A percentile compares a stretch with the other conserved stretches of the same genome.
Evolutionary conservation across 1,139 yeast genomes (phyloP).

Genomic region (Lodderomyces metapsilosis): DNA sequence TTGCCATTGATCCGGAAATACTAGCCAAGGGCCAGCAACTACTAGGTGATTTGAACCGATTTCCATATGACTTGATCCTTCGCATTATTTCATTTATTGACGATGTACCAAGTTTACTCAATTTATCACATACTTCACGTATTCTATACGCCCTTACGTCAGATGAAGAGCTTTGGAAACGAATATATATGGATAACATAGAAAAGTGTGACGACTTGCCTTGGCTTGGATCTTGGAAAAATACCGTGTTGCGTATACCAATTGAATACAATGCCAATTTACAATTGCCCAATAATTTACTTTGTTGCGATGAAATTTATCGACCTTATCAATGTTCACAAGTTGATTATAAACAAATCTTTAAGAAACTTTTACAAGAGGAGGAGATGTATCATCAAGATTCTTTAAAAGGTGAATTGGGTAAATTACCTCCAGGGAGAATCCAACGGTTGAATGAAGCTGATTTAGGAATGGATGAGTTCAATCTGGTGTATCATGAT

Average conservation of each 20-base stretch:
- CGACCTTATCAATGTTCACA: constrained; percentile 81
- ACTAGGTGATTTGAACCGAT: constrained; percentile 52
- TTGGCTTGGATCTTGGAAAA: constrained; percentile 84
- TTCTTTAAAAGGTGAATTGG: constrained; percentile 17
- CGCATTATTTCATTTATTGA: constrained; percentile 46
- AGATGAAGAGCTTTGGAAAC: constrained; percentile 81
- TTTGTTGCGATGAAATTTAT: constrained; percentile 62
- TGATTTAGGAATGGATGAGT: constrained; percentile 40
- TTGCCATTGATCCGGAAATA: constrained; percentile 19
- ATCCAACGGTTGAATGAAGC: constrained; percentile 48
- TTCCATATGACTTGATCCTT: constrained; percentile 61
- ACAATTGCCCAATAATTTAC: constrained; percentile 31
- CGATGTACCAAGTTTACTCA: constrained; percentile 44
- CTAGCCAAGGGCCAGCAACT: constrained; percentile 25
- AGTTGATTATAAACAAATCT: constrained; percentile 53
- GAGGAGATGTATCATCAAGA: constrained; percentile 37
- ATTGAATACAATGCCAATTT: constrained; percentile 38
- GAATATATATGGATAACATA: constrained; percentile 40
- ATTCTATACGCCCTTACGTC: constrained; percentile 68
- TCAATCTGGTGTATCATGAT: constrained; percentile 45
- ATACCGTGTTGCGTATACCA: constrained; percentile 48
- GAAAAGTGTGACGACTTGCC: constrained; percentile 16
- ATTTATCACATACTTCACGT: constrained; percentile 58
- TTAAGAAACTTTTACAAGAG: constrained; percentile 47
- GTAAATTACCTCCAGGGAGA: constrained; percentile 32